These are phyloP conservation scores for Vanrija pseudolonga DNA, from an alignment of 1,284 basidiomycete genomes.

Conservation along the genomic window DNA sequence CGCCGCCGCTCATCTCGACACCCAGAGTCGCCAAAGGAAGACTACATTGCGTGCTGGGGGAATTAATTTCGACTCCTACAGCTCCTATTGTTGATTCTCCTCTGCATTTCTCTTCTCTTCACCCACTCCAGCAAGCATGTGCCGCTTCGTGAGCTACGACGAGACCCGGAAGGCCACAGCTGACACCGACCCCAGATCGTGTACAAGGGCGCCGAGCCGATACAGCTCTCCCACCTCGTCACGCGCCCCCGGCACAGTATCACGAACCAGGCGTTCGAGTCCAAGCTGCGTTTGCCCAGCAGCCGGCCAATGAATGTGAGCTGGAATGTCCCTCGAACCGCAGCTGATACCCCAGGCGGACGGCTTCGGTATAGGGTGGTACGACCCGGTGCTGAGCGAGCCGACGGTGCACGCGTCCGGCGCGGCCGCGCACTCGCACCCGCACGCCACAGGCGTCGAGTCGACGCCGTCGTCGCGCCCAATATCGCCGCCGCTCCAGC, in stretches of 20 bases:
- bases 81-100: not conserved
- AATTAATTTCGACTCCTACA: too few relatives aligned
- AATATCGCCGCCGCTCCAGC: too few relatives aligned
- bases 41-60: too few relatives aligned
- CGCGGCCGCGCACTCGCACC: not conserved
- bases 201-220: conserved; percentile 81
- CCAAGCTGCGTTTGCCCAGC: conserved; percentile 73
- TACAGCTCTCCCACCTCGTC: conserved; percentile 81
- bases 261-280: conserved; percentile 93
- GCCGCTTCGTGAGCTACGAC: conserved; percentile 62
- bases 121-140: conserved; percentile 55
- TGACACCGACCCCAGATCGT: conserved; percentile 51
- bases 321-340: not conserved
- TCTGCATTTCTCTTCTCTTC: not conserved
- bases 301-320: conserved; percentile 71
- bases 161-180: not conserved
- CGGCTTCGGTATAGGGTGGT: conserved; percentile 91
- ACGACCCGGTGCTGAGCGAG: conserved; percentile 29
- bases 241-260: conserved; percentile 92
- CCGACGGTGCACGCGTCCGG: conserved; percentile 1
- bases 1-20: too few relatives aligned
- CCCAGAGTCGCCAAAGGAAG: too few relatives aligned
- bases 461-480: too few relatives aligned
- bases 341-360: conserved; percentile 58
- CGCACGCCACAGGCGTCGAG: not conserved